These are phyloP conservation scores for Xylaria sp. DNA, from an alignment of 2,329 filamentous ascomycete species.

Conservation along the genomic window DNA sequence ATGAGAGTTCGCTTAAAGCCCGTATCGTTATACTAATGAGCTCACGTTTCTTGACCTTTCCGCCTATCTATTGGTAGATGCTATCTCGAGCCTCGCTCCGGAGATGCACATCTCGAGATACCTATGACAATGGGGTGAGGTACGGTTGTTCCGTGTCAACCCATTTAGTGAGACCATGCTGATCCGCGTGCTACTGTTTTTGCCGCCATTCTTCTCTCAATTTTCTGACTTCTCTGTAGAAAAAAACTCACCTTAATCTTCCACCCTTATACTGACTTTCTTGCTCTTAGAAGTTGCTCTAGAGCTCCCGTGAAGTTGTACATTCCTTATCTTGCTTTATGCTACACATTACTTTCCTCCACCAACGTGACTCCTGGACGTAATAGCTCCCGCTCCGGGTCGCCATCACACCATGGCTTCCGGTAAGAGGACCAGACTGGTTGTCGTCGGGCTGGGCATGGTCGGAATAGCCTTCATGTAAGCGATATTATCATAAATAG, in stretches of 20 bases:
- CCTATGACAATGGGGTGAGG: slow-evolving; percentile 15
- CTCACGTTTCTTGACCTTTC: background rate
- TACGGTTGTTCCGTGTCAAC: background rate
- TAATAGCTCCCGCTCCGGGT: slow-evolving; percentile 11
- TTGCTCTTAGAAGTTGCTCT: background rate
- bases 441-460: slow-evolving; percentile 90
- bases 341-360: background rate
- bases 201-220: background rate
- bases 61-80: slow-evolving; percentile 29
- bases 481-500: slow-evolving; percentile 44
- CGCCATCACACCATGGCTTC: slow-evolving; percentile 50
- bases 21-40: background rate
- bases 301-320: background rate
- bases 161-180: slow-evolving; percentile 12
- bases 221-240: slow-evolving; percentile 3
- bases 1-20: background rate
- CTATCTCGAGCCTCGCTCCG: slow-evolving; percentile 21
- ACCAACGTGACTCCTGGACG: slow-evolving; percentile 12
- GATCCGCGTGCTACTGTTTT: background rate
- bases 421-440: slow-evolving; percentile 66
- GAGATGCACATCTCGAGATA: slow-evolving; percentile 37
- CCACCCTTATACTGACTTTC: background rate
- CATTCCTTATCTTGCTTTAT: background rate
- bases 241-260: background rate
- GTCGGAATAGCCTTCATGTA: slow-evolving; percentile 89